Evolutionary conservation across 108 stramenopile genomes (phyloP), one percentile per base, ranked within the genome.

Genomic region (Conticribra weissflogii): DNA sequence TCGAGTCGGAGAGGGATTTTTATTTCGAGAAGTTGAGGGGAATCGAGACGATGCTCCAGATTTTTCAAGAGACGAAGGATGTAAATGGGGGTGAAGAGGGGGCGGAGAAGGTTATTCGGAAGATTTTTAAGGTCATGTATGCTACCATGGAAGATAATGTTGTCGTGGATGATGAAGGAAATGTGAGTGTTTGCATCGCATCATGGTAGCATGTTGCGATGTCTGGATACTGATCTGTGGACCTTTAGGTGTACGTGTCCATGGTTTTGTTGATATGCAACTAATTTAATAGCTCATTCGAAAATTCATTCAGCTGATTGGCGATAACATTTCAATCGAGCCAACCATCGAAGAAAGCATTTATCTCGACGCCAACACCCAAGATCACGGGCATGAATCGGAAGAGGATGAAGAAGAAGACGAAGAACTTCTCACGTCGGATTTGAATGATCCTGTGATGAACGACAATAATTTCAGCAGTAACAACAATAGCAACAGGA

Each of bases 21-120:
- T 99, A 99, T 78, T 98, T 98, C 71, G 87, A 95, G 23, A 99
- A 99, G 74, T 82, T 99, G 24, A 74, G 97, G 31, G 95, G 90
- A 27, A 83, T 98, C 45, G 98, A 98, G 76, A 75, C 94, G 25
- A 85, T 97, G 86, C 68, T 98, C 63, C 96, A 97, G 74, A 85
- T 89, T 22, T 84, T 86, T 54, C 85, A 92, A 58, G 94, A 95
- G 49, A 77, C 80, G 53, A 60, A 75, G n/a, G 87, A 83, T 27
- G 77, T 59, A 28, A 57, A 36, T 0, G 76, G 49, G 2, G 72
- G 67, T 29, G 85, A 53, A 3, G 18, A 15, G 0, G 66, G 54
- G 41, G 66, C 66, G 23, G 24, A 33, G 21, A 50, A 21, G n/a
- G 67, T 94, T 24, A 84, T 89, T 24, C 86, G 83, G 0, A 85